Base-by-base conservation (phyloP, 2,329 filamentous ascomycete species). In the Colletotrichum costaricense region DNA sequence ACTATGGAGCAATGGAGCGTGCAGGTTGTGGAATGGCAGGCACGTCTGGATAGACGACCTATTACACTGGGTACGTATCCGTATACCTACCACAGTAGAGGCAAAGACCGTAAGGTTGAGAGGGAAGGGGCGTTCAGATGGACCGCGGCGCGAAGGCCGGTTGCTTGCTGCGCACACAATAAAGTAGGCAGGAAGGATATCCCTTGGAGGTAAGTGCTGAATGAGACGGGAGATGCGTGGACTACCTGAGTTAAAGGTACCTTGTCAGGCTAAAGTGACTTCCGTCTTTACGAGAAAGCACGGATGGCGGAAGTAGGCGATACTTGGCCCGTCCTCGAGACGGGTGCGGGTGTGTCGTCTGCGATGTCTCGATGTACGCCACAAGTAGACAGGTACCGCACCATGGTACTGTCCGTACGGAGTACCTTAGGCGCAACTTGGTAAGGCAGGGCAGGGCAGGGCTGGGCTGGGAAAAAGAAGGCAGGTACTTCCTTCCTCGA, bases 111-210 rank as follows among this genome's bases (percentile, higher is more conserved):
- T 19, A 6, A 7, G 8, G n/a, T 26, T 16, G 30, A 52, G 24
- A 24, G 28, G 65, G 65, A 59, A 72, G 42, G 65, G 49, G 57
- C 54, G 64, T 72, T 72, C 58, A 42, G 69, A 69, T 69, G 58
- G 65, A 69, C 63, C 69, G 67, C 58, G 65, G 63, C 68, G 68
- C 65, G 42, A 70, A 67, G 68, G 62, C 49, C 57, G 64, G 65
- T 30, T 54, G 14, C n/a, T 63, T 63, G 26, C 58, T 56, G 57
- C 30, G 42, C 11, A 35, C 33, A 35, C 11, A 35, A 11, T 11
- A 12, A 12, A 35, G 33, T 6, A 49, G 42, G 30, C 11, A 49
- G 42, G 30, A 55, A 52, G 26, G 11, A 62, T 56, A 7, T 65
- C 58, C 38, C 26, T 52, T 12, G 35, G 24, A 58, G 38, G 38